Base-by-base conservation (phyloP, 148 eudicot species). In the Heliamphora exappendiculata region DNA sequence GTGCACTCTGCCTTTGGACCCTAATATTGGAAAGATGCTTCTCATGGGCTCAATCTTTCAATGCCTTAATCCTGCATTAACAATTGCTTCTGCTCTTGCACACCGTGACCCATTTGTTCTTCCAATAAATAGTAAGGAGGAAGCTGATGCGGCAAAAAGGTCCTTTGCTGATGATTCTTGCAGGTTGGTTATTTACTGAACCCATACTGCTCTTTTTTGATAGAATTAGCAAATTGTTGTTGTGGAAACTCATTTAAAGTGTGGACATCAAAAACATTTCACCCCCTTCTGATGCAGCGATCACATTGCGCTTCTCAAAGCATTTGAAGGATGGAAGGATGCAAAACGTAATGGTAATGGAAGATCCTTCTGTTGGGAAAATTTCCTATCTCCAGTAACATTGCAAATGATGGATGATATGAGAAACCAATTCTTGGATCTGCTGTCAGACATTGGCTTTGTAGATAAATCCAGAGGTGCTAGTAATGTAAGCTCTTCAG, bases 11-110 rank as follows among this genome's bases (percentile, higher is more conserved):
- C 90, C 90, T 42, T 78, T 87, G 93, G 97, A 95, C 77, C 99
- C 98, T 67, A 91, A 89, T 85, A 95, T 95, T 70, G 98, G 99
- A 73, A 95, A 95, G 82, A 93, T 95, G 99, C 97, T 95, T 80
- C 93, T 93, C 75, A 88, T 95, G 96, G 98, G 99, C 33, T 88
- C 97, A 47, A 88, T 95, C 67, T 95, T 95, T 79, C 96, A 93
- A 72, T 95, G 99, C 82, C 84, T 95, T 45, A 85, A 85, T 86
- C 99, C 99, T 68, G 94, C 98, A 14, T 80, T 93, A 70, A 86
- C 87, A 37, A 95, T 95, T 84, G 99, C 98, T 49, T 89, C 99
- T 82, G 97, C 98, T 75, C 97, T 95, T 77, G 97, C 98, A 72
- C 87, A 91, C 80, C 94, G 99, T 5, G 82, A 89, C 76, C 99